Conservation (phyloP, 75 land plant species). For the Cunninghamia lanceolata region DNA sequence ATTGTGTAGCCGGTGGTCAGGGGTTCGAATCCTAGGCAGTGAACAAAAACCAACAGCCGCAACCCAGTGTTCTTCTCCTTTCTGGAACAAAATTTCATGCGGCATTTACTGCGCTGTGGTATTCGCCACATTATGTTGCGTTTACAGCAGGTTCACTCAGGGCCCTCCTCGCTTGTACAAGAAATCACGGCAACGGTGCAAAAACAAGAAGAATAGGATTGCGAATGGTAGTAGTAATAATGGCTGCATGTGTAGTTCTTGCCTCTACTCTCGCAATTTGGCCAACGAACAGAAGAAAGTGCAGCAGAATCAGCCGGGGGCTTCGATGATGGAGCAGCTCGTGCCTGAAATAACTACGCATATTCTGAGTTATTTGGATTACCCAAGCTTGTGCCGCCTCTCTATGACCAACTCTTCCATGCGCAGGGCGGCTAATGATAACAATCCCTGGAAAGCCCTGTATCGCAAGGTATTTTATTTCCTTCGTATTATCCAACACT, state of each 20-base stretch:
- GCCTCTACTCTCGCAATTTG: neutral
- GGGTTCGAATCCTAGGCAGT: neutral
- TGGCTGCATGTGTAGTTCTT: slow-evolving; percentile 11
- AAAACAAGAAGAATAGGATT: neutral
- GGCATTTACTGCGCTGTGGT: slow-evolving; percentile 14
- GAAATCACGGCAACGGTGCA: neutral
- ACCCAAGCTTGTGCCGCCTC: slow-evolving; percentile 72
- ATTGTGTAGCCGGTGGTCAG: neutral
- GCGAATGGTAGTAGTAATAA: neutral
- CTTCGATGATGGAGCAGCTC: slow-evolving; percentile 93
- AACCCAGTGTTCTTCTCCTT: neutral
- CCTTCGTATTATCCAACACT: neutral
- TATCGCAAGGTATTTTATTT: slow-evolving; percentile 72
- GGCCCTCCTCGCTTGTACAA: neutral
- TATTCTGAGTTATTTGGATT: slow-evolving; percentile 90
- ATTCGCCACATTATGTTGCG: slow-evolving; percentile 13
- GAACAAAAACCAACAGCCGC: neutral
- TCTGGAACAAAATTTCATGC: neutral
- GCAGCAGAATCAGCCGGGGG: slow-evolving; percentile 31
- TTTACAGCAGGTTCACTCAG: neutral
- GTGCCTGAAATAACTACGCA: slow-evolving; percentile 95
- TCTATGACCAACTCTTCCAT: slow-evolving; percentile 86
- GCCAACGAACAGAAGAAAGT: neutral
- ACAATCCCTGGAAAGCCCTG: slow-evolving; percentile 85
- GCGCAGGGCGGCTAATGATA: slow-evolving; percentile 85